Percentiles rank a stretch among this genome's conserved stretches.
Conservation (phyloP, 75 land plant genomes). For the Chamaecyparis obtusa region DNA sequence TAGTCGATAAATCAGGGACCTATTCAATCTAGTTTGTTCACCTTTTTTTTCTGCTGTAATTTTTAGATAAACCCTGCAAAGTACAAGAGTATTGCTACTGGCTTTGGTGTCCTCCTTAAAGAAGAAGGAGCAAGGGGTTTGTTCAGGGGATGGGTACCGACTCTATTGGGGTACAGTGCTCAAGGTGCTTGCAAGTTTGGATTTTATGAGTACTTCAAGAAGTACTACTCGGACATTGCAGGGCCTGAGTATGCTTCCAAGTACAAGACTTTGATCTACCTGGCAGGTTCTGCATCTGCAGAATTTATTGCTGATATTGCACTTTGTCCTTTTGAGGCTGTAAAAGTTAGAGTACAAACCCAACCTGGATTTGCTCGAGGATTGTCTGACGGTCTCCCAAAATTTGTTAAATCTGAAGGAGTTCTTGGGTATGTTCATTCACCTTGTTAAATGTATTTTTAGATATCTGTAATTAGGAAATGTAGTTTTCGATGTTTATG, state of each 20-base stretch:
- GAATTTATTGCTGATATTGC: slow-evolving; percentile 91
- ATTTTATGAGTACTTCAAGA: slow-evolving; percentile 93
- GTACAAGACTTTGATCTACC: slow-evolving; percentile 83
- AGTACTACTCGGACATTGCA: slow-evolving; percentile 80
- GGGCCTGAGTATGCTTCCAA: slow-evolving; percentile 77
- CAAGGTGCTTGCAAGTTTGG: slow-evolving; percentile 98
- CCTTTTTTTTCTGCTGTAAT: background rate
- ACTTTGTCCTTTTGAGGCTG: slow-evolving; percentile 93
- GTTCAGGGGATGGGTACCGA: slow-evolving; percentile 90
- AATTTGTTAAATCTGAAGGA: slow-evolving; percentile 79
- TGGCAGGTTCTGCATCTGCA: slow-evolving; percentile 94
- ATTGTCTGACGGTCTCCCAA: slow-evolving; percentile 77
- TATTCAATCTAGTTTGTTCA: background rate
- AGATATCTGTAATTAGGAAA: background rate
- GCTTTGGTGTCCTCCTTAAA: slow-evolving; percentile 56
- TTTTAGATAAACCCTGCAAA: slow-evolving; percentile 82
- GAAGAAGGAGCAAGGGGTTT: slow-evolving; percentile 82
- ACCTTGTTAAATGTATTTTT: background rate
- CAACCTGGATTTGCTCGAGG: slow-evolving; percentile 93
- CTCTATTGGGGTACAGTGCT: slow-evolving; percentile 84
- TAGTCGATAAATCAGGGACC: background rate
- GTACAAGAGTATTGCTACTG: slow-evolving; percentile 70
- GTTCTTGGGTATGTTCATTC: slow-evolving; percentile 49
- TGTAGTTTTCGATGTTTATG: background rate
- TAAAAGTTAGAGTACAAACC: slow-evolving; percentile 91